Base-by-base conservation (phyloP, 2,329 filamentous ascomycete species). In the Septoria linicola region DNA sequence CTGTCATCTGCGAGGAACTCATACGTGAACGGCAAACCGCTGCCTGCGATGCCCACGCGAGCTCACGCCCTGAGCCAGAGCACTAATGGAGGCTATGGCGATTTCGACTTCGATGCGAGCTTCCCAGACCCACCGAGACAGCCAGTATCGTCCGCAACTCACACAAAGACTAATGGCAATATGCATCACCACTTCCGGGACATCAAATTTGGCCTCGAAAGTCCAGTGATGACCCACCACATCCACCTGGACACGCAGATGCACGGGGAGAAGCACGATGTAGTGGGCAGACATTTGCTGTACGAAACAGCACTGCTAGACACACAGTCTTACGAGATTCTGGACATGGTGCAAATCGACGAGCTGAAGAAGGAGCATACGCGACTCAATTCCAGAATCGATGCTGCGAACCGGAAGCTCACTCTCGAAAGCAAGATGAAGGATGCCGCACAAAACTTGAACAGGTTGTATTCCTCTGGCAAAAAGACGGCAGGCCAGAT, bases 271-370 rank as follows among this genome's bases (percentile, higher is more conserved):
- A 53, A 58, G 30, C 57, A 60, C 17, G 82, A 85, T 62, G 78
- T 79, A 0, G 78, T 99, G 37, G 87, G 90, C 62, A 84, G 96
- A 68, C 95, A 97, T 69, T 76, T 99, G 40, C 80, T 99, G 52
- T 91, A 93, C 55, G 92, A 97, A 74, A 97, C 89, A 16, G 93
- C 93, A 16, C 81, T 99, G 54, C 82, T 85, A 53, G 93, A 99
- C 72, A 95, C 90, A 73, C 86, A 84, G 65, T 76, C 84, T 62
- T 99, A 85, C 68, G 85, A 92, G 66, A 84, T 99, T 19, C 70
- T 99, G 55, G 89, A 91, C 0, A 88, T 92, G 61, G 90, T 96
- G 67, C 91, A 97, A 71, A 86, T 96, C 23, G 93, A 97, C 59
- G 80, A 82, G 40, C 73, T 97, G 63, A 99, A 97, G 77, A 95